Evolutionary conservation across 495 filamentous ascomycete genomes (phyloP).

Genomic region (Monascus purpureus): DNA sequence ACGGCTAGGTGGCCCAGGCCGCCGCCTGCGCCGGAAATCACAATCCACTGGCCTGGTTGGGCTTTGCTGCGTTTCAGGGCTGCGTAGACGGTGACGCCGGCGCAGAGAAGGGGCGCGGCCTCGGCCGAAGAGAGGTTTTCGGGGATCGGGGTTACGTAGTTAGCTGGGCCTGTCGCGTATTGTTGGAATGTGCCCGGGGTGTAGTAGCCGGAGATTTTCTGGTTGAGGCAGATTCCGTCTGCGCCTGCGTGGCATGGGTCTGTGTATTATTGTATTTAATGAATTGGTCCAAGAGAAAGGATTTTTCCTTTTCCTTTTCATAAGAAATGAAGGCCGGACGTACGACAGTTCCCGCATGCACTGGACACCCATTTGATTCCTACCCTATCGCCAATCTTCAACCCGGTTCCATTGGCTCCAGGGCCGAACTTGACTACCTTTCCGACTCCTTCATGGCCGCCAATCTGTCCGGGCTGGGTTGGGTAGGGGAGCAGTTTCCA

Average conservation of each 20-base stretch:
- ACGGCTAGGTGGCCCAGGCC: constrained; percentile 53
- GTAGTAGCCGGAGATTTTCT: constrained; percentile 41
- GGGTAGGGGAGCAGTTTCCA: constrained; percentile 45
- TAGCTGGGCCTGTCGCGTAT: constrained; percentile 49
- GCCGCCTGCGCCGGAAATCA: constrained; percentile 54
- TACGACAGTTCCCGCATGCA: constrained; percentile 35
- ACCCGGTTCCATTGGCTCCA: constrained; percentile 27
- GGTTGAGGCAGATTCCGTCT: constrained; percentile 45
- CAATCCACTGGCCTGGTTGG: constrained; percentile 46
- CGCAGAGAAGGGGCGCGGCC: constrained; percentile 54
- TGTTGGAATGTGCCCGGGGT: constrained; percentile 60
- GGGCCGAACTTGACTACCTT: constrained; percentile 47
- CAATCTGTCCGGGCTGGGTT: constrained; percentile 51
- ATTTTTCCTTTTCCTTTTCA: too few relatives aligned
- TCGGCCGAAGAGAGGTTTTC: constrained; percentile 40
- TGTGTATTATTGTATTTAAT: constrained; percentile 5
- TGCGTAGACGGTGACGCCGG: constrained; percentile 44
- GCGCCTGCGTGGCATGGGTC: constrained; percentile 41
- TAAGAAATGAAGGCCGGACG: too few relatives aligned
- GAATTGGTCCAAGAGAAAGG: too few relatives aligned
- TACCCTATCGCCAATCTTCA: constrained; percentile 55
- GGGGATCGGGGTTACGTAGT: constrained; percentile 58
- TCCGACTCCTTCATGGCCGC: constrained; percentile 50
- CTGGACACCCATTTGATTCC: constrained; percentile 43
- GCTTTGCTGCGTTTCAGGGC: constrained; percentile 45